phyloP scores from a whole-genome alignment of 2,329 filamentous ascomycete species.

The Xylariaceae sp. region DNA sequence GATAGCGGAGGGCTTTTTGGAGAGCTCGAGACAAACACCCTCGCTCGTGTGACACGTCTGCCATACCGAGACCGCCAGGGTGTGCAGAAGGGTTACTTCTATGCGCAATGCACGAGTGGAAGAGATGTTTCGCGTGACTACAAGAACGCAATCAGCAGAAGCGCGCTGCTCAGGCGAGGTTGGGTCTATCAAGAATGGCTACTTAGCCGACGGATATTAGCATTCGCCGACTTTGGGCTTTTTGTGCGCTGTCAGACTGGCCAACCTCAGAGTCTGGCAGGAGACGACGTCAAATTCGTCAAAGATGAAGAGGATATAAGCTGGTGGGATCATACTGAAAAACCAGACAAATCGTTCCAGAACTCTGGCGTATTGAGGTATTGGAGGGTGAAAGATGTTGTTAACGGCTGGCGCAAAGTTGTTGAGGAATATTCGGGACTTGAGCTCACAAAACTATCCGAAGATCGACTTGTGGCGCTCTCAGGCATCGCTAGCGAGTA shows the following conservation, averaged over 20 bases:
- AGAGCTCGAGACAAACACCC: conserved; percentile 1
- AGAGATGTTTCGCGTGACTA: conserved; percentile 6
- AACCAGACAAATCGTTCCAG: conserved; percentile 8
- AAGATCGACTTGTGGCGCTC: conserved; percentile 11
- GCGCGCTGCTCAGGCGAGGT: conserved; percentile 6
- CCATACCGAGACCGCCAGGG: conserved; percentile 4
- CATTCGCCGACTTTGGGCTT: conserved; percentile 7
- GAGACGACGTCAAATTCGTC: conserved; percentile 1
- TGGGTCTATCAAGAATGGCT: conserved; percentile 17
- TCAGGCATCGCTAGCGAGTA: conserved; percentile 11
- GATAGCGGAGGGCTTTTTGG: conserved; percentile 2
- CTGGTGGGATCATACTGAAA: conserved; percentile 1
- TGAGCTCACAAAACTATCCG: conserved; percentile 6
- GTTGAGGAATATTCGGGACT: conserved; percentile 9
- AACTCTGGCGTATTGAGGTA: background rate
- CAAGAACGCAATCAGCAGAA: conserved; percentile 3
- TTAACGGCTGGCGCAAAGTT: conserved; percentile 3
- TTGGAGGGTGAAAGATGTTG: background rate
- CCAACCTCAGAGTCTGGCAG: background rate
- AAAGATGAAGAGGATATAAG: conserved; percentile 2
- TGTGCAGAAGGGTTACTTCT: conserved; percentile 10
- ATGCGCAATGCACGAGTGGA: conserved; percentile 2
- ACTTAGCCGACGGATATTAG: conserved; percentile 7
- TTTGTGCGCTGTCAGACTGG: conserved; percentile 7
- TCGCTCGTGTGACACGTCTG: conserved; percentile 1